Percentiles rank a stretch among this genome's conserved stretches.
phyloP scores from a whole-genome alignment of 129 eudicot species.

The Artemisia argyi region DNA sequence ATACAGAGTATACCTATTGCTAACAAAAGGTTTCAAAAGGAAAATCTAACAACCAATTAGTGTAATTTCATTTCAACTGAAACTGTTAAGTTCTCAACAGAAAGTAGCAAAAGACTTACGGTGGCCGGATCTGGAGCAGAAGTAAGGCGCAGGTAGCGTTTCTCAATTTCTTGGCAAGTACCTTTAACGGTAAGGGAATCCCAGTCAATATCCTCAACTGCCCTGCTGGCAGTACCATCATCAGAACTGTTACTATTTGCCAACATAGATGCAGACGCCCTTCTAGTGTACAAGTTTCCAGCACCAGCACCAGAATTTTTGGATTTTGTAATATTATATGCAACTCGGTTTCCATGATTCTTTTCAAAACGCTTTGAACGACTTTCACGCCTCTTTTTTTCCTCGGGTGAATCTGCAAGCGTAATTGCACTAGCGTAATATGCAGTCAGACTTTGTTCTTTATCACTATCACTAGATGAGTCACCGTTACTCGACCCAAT shows the following conservation, averaged over 20 bases:
- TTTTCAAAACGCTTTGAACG: conserved; percentile 94
- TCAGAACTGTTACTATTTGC: conserved; percentile 53
- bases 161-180: conserved; percentile 92
- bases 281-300: conserved; percentile 59
- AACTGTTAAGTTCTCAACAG: neutral
- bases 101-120: conserved; percentile 36
- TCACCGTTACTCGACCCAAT: conserved; percentile 52
- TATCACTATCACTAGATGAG: conserved; percentile 89
- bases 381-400: conserved; percentile 80
- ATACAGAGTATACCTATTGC: neutral
- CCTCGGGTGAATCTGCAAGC: conserved; percentile 81
- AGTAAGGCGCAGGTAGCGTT: conserved; percentile 94
- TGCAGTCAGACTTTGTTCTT: conserved; percentile 68
- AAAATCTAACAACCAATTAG: conserved; percentile 4
- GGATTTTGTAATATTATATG: conserved; percentile 33
- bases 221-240: conserved; percentile 63
- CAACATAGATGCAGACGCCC: conserved; percentile 64
- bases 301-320: conserved; percentile 52
- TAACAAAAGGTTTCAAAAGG: neutral
- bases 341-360: conserved; percentile 54
- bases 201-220: conserved; percentile 99
- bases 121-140: conserved; percentile 99
- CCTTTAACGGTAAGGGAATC: conserved; percentile 95
- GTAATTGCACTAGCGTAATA: conserved; percentile 66
- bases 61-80: neutral